These are phyloP conservation scores for Lunularia cruciata DNA, from an alignment of 225 moss, liverwort and hornwort genomes.

Conservation along the genomic window DNA sequence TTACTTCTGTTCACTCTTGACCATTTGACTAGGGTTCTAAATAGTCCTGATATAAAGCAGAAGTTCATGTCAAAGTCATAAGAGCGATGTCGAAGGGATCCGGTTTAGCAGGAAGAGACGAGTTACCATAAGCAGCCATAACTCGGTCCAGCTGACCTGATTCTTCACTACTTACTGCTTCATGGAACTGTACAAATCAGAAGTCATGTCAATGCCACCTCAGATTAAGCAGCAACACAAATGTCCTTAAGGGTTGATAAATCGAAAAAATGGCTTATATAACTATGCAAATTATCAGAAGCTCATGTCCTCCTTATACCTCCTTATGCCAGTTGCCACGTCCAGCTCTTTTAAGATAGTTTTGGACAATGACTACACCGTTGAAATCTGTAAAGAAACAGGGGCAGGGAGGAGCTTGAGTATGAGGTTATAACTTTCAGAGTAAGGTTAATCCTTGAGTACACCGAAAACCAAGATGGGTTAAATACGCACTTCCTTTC, in stretches of 20 bases:
- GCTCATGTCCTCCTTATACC: constrained; percentile 46
- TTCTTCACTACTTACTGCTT: constrained; percentile 76
- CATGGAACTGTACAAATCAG: constrained; percentile 61
- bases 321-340: constrained; percentile 87
- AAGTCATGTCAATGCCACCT: not conserved
- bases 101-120: not conserved
- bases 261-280: too few species aligned
- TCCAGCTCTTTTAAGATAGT: constrained; percentile 85
- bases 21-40: too few species aligned
- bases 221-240: too few species aligned
- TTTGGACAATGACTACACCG: constrained; percentile 92
- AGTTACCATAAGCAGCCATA: constrained; percentile 85
- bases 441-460: not conserved
- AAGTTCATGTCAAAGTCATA: not conserved
- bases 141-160: constrained; percentile 81
- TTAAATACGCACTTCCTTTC: not conserved
- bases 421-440: not conserved
- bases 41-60: too few species aligned
- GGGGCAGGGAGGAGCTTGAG: not conserved
- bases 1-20: too few species aligned
- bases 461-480: not conserved
- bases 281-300: too few species aligned
- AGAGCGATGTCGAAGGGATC: too few species aligned
- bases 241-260: too few species aligned
- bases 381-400: constrained; percentile 72